These are phyloP conservation scores for Myriosclerotinia scirpicola DNA, from an alignment of 2,329 filamentous ascomycete genomes.

Conservation along the genomic window DNA sequence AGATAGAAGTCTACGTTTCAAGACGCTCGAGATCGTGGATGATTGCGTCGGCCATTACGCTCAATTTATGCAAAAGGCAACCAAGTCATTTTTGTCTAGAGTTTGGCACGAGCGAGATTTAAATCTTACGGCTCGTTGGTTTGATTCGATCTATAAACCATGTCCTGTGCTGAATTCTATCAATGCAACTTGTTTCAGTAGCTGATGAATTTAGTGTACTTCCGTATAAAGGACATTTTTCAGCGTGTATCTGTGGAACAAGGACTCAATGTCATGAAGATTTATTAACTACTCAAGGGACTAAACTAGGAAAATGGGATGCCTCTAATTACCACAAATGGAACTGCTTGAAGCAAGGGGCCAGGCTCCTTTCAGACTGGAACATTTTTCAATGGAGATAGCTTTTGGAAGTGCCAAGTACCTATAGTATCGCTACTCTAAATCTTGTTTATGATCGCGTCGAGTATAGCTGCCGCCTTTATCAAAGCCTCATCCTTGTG, in stretches of 20 bases:
- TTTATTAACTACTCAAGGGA: too few relatives aligned
- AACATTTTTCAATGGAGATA: too few relatives aligned
- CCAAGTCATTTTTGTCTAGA: constrained; percentile 33
- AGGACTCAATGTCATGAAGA: too few relatives aligned
- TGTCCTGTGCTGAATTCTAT: neutral
- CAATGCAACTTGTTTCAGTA: neutral
- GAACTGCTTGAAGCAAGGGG: too few relatives aligned
- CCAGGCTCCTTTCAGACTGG: too few relatives aligned
- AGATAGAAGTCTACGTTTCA: neutral
- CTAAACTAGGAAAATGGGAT: too few relatives aligned
- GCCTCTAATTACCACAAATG: too few relatives aligned
- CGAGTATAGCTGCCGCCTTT: constrained; percentile 34
- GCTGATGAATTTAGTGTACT: neutral
- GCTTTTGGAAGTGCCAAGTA: too few relatives aligned
- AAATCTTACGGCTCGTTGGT: constrained; percentile 8
- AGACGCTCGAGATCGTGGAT: constrained; percentile 26
- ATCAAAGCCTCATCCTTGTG: too few relatives aligned
- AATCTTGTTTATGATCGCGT: constrained; percentile 22
- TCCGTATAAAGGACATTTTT: neutral
- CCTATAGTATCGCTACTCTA: neutral
- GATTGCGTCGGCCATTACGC: constrained; percentile 50
- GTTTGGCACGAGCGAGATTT: constrained; percentile 38
- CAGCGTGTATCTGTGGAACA: too few relatives aligned
- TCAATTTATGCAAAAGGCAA: constrained; percentile 33
- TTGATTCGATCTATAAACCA: neutral